These are phyloP conservation scores for Hyphodiscus sp. DNA, from an alignment of 2,329 filamentous ascomycete species.

Conservation along the genomic window DNA sequence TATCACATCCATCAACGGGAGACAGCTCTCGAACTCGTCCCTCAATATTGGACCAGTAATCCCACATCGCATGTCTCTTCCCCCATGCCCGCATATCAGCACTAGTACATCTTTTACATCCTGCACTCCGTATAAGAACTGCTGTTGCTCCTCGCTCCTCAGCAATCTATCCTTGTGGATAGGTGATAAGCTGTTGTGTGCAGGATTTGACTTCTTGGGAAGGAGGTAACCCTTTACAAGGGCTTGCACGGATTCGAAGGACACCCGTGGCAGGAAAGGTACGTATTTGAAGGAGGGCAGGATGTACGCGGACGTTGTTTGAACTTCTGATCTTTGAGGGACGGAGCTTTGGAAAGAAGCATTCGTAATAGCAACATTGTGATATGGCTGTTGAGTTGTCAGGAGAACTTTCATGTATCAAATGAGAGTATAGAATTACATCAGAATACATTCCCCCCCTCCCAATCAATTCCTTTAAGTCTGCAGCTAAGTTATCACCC, in stretches of 20 bases:
- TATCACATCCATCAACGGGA: conserved; percentile 43
- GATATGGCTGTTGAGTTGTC: conserved; percentile 60
- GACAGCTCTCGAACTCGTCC: conserved; percentile 59
- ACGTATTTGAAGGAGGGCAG: conserved; percentile 81
- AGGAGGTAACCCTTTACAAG: conserved; percentile 61
- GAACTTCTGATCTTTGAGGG: conserved; percentile 32
- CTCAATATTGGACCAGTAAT: conserved; percentile 68
- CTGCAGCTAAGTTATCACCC: conserved; percentile 59
- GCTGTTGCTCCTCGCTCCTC: conserved; percentile 46
- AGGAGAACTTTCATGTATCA: background rate
- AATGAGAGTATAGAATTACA: conserved; percentile 40
- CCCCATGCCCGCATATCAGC: conserved; percentile 81
- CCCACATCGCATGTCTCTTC: conserved; percentile 77
- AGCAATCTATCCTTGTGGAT: conserved; percentile 47
- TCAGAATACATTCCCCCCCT: conserved; percentile 60
- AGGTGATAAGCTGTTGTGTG: conserved; percentile 51
- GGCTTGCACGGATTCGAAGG: conserved; percentile 47
- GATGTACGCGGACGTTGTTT: conserved; percentile 63
- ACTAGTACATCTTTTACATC: conserved; percentile 65
- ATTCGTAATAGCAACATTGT: conserved; percentile 71
- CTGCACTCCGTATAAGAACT: conserved; percentile 48
- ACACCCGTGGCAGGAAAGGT: conserved; percentile 59
- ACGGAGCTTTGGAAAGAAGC: conserved; percentile 61
- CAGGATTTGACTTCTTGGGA: conserved; percentile 53
- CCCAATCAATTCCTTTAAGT: conserved; percentile 64